A percentile compares a stretch with the other conserved stretches of the same genome.
Conservation (phyloP, 208 protist genomes). For the Trypanosoma scelopori region DNA sequence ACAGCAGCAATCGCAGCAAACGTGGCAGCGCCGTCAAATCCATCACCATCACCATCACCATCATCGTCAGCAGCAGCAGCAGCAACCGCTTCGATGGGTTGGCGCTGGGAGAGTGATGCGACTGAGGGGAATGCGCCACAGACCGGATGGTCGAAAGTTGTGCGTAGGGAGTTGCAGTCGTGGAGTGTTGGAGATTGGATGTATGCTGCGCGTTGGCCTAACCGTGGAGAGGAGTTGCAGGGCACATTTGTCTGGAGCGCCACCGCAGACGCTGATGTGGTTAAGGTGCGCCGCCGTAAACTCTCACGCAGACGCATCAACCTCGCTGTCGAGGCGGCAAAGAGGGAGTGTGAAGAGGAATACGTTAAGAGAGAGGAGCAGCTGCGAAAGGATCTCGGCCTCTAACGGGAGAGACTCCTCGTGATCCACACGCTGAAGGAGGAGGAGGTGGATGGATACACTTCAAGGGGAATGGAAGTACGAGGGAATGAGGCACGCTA, state of each 20-base stretch:
- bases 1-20: no score
- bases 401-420: constrained; percentile 25
- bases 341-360: constrained; percentile 22
- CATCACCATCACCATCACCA: neutral
- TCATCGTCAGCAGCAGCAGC: neutral
- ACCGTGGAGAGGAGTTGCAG: constrained; percentile 24
- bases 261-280: constrained; percentile 6
- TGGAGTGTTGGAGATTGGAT: constrained; percentile 66
- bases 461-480: neutral
- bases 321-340: constrained; percentile 32
- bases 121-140: constrained; percentile 7
- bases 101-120: constrained; percentile 45
- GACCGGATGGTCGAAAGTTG: constrained; percentile 20
- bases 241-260: constrained; percentile 36
- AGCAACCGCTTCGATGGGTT: constrained; percentile 18
- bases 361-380: constrained; percentile 40
- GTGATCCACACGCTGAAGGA: no score
- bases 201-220: constrained; percentile 65
- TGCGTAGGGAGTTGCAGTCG: constrained; percentile 42
- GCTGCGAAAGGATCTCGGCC: constrained; percentile 44
- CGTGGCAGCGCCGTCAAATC: no score
- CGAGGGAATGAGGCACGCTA: neutral
- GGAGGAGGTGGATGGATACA: neutral
- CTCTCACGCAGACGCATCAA: constrained; percentile 48
- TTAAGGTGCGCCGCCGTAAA: constrained; percentile 41